Base-by-base conservation (phyloP, 2,329 filamentous ascomycete species). In the Aschersonia sp. region DNA sequence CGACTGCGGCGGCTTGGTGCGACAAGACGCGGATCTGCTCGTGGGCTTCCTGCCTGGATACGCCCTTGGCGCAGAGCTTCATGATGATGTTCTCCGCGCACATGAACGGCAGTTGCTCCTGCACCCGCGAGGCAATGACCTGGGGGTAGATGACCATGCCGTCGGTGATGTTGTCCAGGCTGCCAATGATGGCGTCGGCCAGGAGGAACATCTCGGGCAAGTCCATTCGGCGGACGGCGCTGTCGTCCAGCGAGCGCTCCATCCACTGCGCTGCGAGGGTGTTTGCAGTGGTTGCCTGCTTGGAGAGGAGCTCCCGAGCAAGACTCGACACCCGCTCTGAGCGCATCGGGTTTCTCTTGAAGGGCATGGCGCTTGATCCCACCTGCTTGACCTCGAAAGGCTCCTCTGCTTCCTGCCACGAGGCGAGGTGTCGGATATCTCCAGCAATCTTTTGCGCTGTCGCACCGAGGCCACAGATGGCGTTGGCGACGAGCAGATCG, bases 71-170 rank as follows among this genome's bases (percentile, higher is more conserved):
- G 31, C 82, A 78, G 48, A 90, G 72, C 54, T 78, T 79, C 85
- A 94, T 88, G 61, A 89, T 85, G 60, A 88, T 81, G 32, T 44
- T 51, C 48, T 56, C 60, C 6, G 81, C 88, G 6, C 80, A 75
- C 83, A 90, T 94, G 67, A 95, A 94, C 1, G 89, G 89, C 11
- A 95, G 76, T 65, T 94, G 85, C 51, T 81, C 75, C 55, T 80
- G 74, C 43, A 94, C 71, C 52, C 75, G 80, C 49, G 74, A 71
- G 50, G 73, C 70, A 60, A 94, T 87, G 48, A 80, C 72, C 48
- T 77, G 74, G 3, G 86, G 85, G 65, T 94, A 95, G 40, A 95
- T 76, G n/a, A 85, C 81, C 9, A 87, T 69, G 8, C 83, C 82
- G 47, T 73, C 70, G 32, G 72, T 73, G 43, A 87, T 74, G 55